Evolutionary conservation across 352 stramenopile species (phyloP).

Genomic region (Phytopythium helicoides): DNA sequence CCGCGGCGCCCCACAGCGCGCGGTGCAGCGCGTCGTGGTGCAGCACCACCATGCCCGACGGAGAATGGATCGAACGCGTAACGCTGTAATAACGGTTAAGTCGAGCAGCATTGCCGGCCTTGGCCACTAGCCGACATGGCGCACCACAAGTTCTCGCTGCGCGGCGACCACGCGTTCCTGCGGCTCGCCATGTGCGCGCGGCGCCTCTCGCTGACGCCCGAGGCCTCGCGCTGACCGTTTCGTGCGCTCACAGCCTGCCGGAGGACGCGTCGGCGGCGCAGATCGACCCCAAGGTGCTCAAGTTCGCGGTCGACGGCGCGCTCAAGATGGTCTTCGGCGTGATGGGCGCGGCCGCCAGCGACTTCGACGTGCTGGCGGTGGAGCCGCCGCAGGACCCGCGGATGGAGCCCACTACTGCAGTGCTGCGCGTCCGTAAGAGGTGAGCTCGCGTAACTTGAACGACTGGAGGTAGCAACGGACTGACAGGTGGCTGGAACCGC

Average conservation of each 20-base stretch:
- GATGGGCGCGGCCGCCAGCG: slow-evolving; percentile 50
- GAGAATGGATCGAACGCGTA: slow-evolving; percentile 7
- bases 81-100: slow-evolving; percentile 1
- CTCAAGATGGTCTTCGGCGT: slow-evolving; percentile 68
- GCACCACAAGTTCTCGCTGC: slow-evolving; percentile 79
- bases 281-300: slow-evolving; percentile 58
- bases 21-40: slow-evolving; percentile 59
- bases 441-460: slow-evolving; percentile 4
- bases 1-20: slow-evolving; percentile 51
- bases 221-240: background rate
- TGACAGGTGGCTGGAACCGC: background rate
- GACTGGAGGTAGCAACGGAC: background rate
- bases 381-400: slow-evolving; percentile 17
- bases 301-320: slow-evolving; percentile 71
- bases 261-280: slow-evolving; percentile 39
- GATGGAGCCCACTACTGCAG: slow-evolving; percentile 50
- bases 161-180: slow-evolving; percentile 43
- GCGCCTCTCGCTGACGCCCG: background rate
- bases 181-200: slow-evolving; percentile 62
- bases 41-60: slow-evolving; percentile 55
- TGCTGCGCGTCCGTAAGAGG: slow-evolving; percentile 62
- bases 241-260: slow-evolving; percentile 35
- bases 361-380: slow-evolving; percentile 66
- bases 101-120: slow-evolving; percentile 1
- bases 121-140: slow-evolving; percentile 5